Conservation (phyloP, 2,329 filamentous ascomycete genomes). For the Myrmaecium sp. region DNA sequence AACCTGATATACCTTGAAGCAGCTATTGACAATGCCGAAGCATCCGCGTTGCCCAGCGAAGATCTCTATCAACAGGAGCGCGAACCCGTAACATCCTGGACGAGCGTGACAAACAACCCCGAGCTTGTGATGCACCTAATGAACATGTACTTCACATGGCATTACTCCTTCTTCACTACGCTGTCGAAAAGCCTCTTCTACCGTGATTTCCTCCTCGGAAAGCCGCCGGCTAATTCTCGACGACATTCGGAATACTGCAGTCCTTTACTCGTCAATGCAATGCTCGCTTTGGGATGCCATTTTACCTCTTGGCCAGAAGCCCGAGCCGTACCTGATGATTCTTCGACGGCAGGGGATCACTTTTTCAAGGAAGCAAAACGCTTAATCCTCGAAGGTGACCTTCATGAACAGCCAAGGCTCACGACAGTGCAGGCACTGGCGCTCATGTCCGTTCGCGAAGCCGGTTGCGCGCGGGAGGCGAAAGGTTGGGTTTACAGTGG, state of each 20-base stretch:
- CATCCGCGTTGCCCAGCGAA: constrained; percentile 19
- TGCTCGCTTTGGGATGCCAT: constrained; percentile 83
- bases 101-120: constrained; percentile 62
- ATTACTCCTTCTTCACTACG: constrained; percentile 91
- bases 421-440: constrained; percentile 87
- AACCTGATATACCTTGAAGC: constrained; percentile 63
- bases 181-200: constrained; percentile 77
- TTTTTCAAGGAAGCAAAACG: constrained; percentile 92
- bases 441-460: constrained; percentile 91
- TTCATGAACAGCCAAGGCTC: constrained; percentile 76
- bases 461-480: constrained; percentile 81
- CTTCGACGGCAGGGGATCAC: constrained; percentile 78
- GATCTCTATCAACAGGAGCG: constrained; percentile 37
- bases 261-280: constrained; percentile 77
- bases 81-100: constrained; percentile 72
- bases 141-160: constrained; percentile 97
- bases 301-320: constrained; percentile 67
- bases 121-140: constrained; percentile 72
- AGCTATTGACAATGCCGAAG: constrained; percentile 18
- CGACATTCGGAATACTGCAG: constrained; percentile 64
- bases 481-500: constrained; percentile 98
- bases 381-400: constrained; percentile 75
- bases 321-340: constrained; percentile 53
- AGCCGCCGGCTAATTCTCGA: constrained; percentile 30
- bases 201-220: constrained; percentile 63